Percentiles rank a stretch among this genome's conserved stretches.
Conservation (phyloP, 202 grass and related monocot species). For the Carex arenaria region DNA sequence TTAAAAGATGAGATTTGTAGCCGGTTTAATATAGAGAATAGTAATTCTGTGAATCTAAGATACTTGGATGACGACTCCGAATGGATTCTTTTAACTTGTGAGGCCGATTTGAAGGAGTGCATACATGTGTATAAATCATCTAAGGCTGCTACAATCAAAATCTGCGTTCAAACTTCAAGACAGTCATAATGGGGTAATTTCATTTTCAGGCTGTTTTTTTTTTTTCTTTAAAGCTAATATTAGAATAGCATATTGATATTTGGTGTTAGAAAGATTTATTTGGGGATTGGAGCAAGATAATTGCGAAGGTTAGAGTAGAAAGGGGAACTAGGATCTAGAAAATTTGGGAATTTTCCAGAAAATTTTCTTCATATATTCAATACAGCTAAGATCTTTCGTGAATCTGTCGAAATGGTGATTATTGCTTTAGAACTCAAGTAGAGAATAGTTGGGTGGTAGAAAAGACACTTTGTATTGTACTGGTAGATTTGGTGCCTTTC, state of each 20-base stretch:
- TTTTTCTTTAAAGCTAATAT: neutral
- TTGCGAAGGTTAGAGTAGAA: neutral
- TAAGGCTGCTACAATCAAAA: constrained; percentile 68
- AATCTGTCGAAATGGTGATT: constrained; percentile 17
- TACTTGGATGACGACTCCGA: constrained; percentile 93
- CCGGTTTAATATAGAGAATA: constrained; percentile 53
- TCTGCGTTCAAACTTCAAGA: constrained; percentile 47
- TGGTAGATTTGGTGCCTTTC: constrained; percentile 1
- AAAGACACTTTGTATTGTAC: constrained; percentile 6
- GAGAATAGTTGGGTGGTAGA: constrained; percentile 13
- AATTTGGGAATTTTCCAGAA: neutral
- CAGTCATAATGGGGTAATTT: neutral
- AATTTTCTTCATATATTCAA: constrained; percentile 2
- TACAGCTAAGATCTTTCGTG: neutral
- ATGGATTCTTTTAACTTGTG: constrained; percentile 88
- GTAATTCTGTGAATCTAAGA: constrained; percentile 52
- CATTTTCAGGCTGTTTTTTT: neutral
- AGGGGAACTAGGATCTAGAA: neutral
- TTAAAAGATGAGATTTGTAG: constrained; percentile 72
- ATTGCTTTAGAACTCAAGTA: constrained; percentile 8
- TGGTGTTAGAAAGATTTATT: constrained; percentile 4
- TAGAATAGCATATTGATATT: constrained; percentile 13
- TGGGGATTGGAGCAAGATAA: neutral
- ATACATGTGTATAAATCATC: constrained; percentile 74
- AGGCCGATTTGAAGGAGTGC: constrained; percentile 90